Evolutionary conservation across 2,329 filamentous ascomycete genomes (phyloP).

Genomic region (Elsinoe fawcettii): DNA sequence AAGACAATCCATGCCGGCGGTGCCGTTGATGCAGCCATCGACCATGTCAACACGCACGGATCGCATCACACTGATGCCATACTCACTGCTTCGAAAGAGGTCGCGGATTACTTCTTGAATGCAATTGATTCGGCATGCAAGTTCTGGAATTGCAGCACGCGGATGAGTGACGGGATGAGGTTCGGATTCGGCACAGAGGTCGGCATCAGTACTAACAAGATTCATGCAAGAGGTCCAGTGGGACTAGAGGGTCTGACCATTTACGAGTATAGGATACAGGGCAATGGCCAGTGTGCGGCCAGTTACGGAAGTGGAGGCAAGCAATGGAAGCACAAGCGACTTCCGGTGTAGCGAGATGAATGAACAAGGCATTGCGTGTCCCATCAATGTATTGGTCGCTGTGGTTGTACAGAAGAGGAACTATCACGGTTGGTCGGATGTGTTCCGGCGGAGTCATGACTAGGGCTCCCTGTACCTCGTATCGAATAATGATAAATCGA

Average conservation of each 20-base stretch:
- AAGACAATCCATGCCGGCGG: constrained; percentile 55
- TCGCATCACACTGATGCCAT: constrained; percentile 94
- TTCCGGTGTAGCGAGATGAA: constrained; percentile 29
- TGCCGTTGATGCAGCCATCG: constrained; percentile 60
- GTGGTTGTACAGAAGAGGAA: not conserved
- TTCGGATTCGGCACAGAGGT: constrained; percentile 98
- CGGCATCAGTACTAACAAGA: constrained; percentile 97
- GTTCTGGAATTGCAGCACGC: constrained; percentile 93
- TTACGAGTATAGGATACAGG: constrained; percentile 90
- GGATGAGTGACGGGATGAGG: constrained; percentile 92
- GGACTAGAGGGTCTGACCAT: constrained; percentile 92
- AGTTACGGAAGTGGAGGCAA: constrained; percentile 57
- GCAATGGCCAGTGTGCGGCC: constrained; percentile 71
- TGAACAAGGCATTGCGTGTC: not conserved
- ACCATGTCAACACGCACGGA: constrained; percentile 85
- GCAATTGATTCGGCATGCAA: constrained; percentile 83
- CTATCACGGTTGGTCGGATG: not conserved
- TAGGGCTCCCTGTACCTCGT: not conserved
- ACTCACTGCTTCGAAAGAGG: constrained; percentile 58
- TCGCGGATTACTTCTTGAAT: constrained; percentile 75
- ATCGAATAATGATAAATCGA: not conserved
- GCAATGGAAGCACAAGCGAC: constrained; percentile 49
- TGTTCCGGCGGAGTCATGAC: not conserved
- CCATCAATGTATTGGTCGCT: not conserved
- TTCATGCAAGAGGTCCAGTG: constrained; percentile 87